Base-by-base conservation (phyloP, 2,329 filamentous ascomycete genomes). In the Incumbomyces lentus region DNA sequence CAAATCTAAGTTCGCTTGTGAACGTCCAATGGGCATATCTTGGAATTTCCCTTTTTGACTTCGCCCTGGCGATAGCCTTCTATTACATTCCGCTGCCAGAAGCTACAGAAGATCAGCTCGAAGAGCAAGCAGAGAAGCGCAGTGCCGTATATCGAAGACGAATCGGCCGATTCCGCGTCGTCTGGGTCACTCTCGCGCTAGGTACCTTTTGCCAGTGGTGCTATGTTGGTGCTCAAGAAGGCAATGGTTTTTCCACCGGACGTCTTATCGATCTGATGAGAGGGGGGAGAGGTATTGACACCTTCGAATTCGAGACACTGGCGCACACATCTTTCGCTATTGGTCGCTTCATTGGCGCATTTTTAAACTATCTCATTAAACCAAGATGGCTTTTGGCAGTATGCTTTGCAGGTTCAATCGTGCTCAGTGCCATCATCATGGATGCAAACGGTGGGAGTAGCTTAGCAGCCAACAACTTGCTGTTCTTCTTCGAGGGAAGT, bases 11-110 rank as follows among this genome's bases (percentile, higher is more conserved):
- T 1, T 72, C 69, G 8, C 59, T 82, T 19, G 73, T 81, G 47
- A 70, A 78, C 46, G 76, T 79, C 1, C 78, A 82, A 58, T 82
- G 78, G 76, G 72, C 77, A 0, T 82, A 82, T 50, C 70, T 81
- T 2, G 78, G 75, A 6, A 80, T 82, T 47, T 70, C 76, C 1
- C 67, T 81, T 11, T 79, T 80, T 54, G 78, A 74, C 22, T 67
- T 79, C 39, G 60, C 73, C 2, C 65, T 82, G 11, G 78, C 78
- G 1, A 65, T 80, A 8, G 68, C 69, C 2, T 81, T 79, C 59
- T 78, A 75, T 57, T 81, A 81, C 53, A 62, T 80, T 1, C 77
- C 76, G 2, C 65, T 82, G 1, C 78, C 78, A 0, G 78, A 81
- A 62, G 78, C 76, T 2, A 75, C 75, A 1, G 76, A 80, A 53